Conservation (phyloP, 768 basidiomycete genomes). For the Kwoniella botswanensis region DNA sequence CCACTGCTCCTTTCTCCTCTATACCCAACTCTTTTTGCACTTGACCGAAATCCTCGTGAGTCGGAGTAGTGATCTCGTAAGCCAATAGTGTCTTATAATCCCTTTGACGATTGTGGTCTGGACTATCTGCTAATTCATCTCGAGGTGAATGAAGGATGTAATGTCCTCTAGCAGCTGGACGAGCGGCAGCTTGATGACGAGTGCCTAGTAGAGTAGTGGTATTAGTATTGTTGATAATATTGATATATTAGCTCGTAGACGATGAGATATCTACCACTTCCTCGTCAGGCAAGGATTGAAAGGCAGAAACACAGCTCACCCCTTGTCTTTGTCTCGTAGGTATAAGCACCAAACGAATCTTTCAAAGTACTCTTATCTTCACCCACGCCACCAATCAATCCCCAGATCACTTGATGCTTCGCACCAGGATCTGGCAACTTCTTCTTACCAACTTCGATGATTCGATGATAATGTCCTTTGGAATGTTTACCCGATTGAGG, state of each 20-base stretch:
- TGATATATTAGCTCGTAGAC: neutral
- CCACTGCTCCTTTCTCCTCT: constrained; percentile 42
- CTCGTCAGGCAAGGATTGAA: neutral
- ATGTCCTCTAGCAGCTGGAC: constrained; percentile 53
- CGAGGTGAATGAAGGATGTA: constrained; percentile 54
- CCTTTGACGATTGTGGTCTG: constrained; percentile 43
- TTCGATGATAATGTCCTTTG: constrained; percentile 50
- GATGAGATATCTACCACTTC: neutral
- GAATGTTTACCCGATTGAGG: constrained; percentile 42
- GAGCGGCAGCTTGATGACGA: constrained; percentile 46
- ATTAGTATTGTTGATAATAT: neutral
- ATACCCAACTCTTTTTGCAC: constrained; percentile 51
- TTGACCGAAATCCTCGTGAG: constrained; percentile 46
- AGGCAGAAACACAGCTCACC: constrained; percentile 32
- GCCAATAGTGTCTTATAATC: constrained; percentile 49
- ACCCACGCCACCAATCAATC: constrained; percentile 37
- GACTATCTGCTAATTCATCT: constrained; percentile 46
- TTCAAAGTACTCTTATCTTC: constrained; percentile 38
- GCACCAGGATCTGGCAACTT: constrained; percentile 53
- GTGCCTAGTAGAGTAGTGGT: constrained; percentile 30
- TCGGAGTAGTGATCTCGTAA: constrained; percentile 51
- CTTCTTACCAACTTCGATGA: constrained; percentile 56
- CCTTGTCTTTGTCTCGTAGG: constrained; percentile 51
- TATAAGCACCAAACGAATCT: constrained; percentile 45
- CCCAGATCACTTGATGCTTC: constrained; percentile 53